Conservation (phyloP, 345 rosid genomes). For the Eucalyptus viminalis region DNA sequence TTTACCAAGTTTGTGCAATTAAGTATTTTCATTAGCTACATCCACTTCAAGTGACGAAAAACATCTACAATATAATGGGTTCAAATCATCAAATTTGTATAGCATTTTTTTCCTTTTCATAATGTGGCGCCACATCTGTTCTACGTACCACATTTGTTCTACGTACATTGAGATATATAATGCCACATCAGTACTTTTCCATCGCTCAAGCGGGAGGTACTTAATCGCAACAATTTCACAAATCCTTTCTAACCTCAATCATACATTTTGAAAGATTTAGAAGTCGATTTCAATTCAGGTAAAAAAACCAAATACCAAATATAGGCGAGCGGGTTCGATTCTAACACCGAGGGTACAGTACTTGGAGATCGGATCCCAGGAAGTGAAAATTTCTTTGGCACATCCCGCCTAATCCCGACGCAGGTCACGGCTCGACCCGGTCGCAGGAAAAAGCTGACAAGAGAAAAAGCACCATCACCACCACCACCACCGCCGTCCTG, state of each 20-base stretch:
- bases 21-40: not conserved
- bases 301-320: not conserved
- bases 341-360: not conserved
- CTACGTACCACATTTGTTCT: not conserved
- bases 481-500: not conserved
- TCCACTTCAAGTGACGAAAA: not conserved
- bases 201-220: not conserved
- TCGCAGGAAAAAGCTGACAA: not conserved
- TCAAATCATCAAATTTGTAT: not conserved
- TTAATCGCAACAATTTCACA: not conserved
- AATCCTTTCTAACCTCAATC: not conserved
- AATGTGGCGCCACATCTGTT: accelerated
- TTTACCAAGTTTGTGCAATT: not conserved
- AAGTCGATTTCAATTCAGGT: not conserved
- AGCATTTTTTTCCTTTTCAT: not conserved
- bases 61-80: not conserved
- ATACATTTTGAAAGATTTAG: not conserved
- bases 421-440: not conserved
- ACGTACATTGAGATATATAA: not conserved
- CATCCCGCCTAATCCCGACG: not conserved
- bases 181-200: not conserved
- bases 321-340: not conserved
- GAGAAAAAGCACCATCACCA: not conserved
- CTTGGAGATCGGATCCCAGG: not conserved
- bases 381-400: not conserved